Conservation (phyloP, 148 eudicot species). For the Spergularia marina region DNA sequence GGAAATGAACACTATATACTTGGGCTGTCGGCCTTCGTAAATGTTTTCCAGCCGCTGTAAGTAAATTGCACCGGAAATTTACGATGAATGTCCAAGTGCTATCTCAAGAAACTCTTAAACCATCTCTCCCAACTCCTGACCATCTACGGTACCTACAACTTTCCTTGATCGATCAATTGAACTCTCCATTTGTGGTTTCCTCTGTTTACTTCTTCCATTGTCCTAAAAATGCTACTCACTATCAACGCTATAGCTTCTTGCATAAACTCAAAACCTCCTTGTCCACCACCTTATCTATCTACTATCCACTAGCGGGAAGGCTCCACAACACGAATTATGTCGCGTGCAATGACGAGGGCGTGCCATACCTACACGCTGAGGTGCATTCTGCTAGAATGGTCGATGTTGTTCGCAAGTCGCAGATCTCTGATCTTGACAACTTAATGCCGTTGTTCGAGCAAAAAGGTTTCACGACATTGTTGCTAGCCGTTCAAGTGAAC, state of each 20-base stretch:
- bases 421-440: not conserved
- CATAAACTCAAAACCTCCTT: not conserved
- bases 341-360: slow-evolving; percentile 10
- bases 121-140: not conserved
- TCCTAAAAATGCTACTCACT: not conserved
- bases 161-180: not conserved
- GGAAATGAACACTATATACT: too few relatives aligned
- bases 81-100: not conserved
- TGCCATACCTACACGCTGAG: slow-evolving; percentile 3
- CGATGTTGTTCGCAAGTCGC: not conserved
- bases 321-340: slow-evolving; percentile 2
- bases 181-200: not conserved
- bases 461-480: not conserved
- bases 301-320: not conserved
- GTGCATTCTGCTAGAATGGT: not conserved
- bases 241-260: not conserved
- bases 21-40: too few relatives aligned
- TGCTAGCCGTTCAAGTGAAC: slow-evolving; percentile 5
- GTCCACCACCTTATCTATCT: not conserved
- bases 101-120: slow-evolving; percentile 9
- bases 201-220: not conserved
- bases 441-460: not conserved
- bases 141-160: not conserved
- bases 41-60: too few relatives aligned
- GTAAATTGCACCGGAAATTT: too few relatives aligned